Evolutionary conservation across 495 filamentous ascomycete species (phyloP), one percentile per base, ranked within the genome.

Genomic region (Cenococcum geophilum): DNA sequence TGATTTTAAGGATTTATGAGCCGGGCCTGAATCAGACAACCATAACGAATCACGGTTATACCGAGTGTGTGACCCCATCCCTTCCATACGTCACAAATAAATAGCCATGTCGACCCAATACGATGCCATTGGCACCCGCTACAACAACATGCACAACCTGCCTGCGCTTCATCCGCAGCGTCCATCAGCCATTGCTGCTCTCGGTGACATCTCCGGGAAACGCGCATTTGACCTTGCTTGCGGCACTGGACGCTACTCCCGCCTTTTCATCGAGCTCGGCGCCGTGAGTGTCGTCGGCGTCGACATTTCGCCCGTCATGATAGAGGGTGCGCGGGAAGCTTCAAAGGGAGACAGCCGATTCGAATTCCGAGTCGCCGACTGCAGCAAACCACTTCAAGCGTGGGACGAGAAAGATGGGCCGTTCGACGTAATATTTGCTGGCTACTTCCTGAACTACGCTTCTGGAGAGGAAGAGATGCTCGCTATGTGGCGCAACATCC

Each of bases 391-490:
- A 1, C 50, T 60, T 1, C 16, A 23, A 1, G 12, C 4, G 40
- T 16, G 18, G 12, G 12, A 25, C n/a, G 47, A 42, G 5, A 12
- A 16, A 5, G 27, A 55, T 3, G 40, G 54, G 9, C 22, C 57
- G 27, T 68, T 55, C 58, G 65, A 68, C 43, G 21, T 68, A 36
- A 59, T 68, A 34, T 64, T 68, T 37, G 65, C 65, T 36, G 62
- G 58, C 57, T 68, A 61, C 57, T 64, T 68, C 47, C 55, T 68
- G 27, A 64, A 64, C 52, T 68, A 64, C 51, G 65, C 65, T 14
- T 57, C 42, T 35, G 54, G 61, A 14, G 37, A 55, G 18, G 34
- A 22, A 18, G 52, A 57, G 32, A 57, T 68, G 9, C 47, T 51
- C 1, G 9, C 2, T 43, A 61, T 68, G 61, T 64, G 63, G 54